Evolutionary conservation across 768 basidiomycete genomes (phyloP).

Genomic region (Mycena venus): DNA sequence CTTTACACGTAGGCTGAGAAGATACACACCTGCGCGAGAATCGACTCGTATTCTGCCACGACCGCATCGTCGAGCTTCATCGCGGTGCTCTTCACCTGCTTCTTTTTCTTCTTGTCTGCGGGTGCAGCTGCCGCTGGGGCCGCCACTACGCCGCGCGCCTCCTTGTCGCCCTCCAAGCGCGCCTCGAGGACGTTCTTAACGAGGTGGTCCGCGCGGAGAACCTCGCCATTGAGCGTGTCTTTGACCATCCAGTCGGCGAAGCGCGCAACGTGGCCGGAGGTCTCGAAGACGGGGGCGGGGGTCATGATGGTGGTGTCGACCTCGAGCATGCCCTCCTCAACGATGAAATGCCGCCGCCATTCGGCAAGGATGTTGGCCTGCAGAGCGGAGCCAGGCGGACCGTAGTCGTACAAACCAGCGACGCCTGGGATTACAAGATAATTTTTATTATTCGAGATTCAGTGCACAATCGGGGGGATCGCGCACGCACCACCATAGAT

Average conservation of each 20-base stretch:
- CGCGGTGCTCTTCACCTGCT: conserved; percentile 79
- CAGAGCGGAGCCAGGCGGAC: conserved; percentile 94
- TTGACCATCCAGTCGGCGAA: conserved; percentile 99
- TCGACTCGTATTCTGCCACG: conserved; percentile 82
- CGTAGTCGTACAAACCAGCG: conserved; percentile 98
- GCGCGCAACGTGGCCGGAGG: conserved; percentile 97
- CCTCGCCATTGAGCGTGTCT: conserved; percentile 94
- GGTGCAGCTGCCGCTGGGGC: conserved; percentile 64
- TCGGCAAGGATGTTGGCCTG: conserved; percentile 97
- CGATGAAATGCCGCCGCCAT: conserved; percentile 98
- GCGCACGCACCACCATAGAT: conserved; percentile 91
- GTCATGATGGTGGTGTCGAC: conserved; percentile 99
- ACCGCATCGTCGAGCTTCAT: conserved; percentile 81
- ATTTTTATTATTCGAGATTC: neutral
- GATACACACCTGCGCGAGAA: conserved; percentile 86
- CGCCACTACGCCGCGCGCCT: conserved; percentile 84
- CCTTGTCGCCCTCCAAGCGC: conserved; percentile 89
- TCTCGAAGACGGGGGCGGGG: conserved; percentile 92
- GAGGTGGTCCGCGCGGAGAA: conserved; percentile 96
- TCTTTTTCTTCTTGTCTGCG: conserved; percentile 74
- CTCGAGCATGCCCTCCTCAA: conserved; percentile 98
- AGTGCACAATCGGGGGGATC: conserved; percentile 13
- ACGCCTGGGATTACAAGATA: conserved; percentile 75
- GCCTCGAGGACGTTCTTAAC: conserved; percentile 94
- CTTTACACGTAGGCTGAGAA: neutral